Base-by-base conservation (phyloP, 1,284 basidiomycete genomes). In the Ceratobasidium sp. region DNA sequence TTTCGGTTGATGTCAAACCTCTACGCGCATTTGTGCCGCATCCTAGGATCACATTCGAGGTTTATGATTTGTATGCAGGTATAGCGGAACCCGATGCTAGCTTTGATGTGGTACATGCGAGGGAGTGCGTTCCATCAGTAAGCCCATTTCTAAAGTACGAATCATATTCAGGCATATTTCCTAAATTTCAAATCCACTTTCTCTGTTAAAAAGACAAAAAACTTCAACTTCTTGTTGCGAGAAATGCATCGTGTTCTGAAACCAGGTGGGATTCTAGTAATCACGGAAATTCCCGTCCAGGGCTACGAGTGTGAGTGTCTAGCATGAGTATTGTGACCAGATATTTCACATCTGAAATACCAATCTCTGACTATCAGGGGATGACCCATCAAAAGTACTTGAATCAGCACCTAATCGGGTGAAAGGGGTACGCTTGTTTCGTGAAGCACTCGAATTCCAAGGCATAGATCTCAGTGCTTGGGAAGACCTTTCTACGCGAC, bases 221-320 rank as follows among this genome's bases (percentile, higher is more conserved):
- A 67, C 18, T 67, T 34, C 32, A 53, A 67, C 39, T 55, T 58
- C 26, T 34, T 69, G 12, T 16, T 69, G 14, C 65, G 65, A 1
- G 65, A 69, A 21, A 58, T 58, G 50, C 65, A 69, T 36, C 36
- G 65, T 0, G 65, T 69, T 2, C 28, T 69, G n/a, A 69, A 69
- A 58, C 65, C 65, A 5, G 36, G 52, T 8, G 65, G 65, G 0
- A 28, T 69, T 12, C 28, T 69, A 34, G 53, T 69, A 1, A n/a
- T 69, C 16, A 41, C 50, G 16, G 65, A 69, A 14, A 43, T 69
- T 39, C 65, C 65, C 9, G 26, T 36, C 5, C 52, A 57, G 43
- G 21, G 21, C 2, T 69, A 57, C 26, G 53, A 53, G 28, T 36
- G 65, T 58, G 34, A 6, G 52, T 46, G 10, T 4, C 14, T 0